A percentile compares a stretch with the other conserved stretches of the same genome.
Conservation (phyloP, 1,284 basidiomycete genomes). For the Cerrena zonata region DNA sequence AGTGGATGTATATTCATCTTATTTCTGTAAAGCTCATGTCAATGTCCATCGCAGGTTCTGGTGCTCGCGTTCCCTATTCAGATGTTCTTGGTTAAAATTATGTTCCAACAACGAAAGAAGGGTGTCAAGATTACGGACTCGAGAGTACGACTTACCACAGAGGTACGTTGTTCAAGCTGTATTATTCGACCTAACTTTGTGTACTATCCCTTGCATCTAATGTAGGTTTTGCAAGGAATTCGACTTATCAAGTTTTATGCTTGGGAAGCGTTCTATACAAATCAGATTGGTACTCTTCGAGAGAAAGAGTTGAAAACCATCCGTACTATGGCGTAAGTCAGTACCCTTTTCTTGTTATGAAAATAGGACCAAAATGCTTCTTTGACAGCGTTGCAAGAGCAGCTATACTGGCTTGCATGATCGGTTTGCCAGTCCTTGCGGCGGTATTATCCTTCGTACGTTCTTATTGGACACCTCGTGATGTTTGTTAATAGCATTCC, state of each 20-base stretch:
- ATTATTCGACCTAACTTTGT: too few relatives aligned
- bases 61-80: conserved; percentile 61
- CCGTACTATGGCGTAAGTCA: conserved; percentile 38
- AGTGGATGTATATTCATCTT: conserved; percentile 18
- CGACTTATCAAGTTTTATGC: conserved; percentile 57
- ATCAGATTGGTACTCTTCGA: conserved; percentile 47
- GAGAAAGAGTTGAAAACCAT: conserved; percentile 49
- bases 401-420: conserved; percentile 49
- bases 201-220: too few relatives aligned
- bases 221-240: conserved; percentile 61
- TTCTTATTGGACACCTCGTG: conserved; percentile 3
- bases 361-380: conserved; percentile 5
- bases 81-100: conserved; percentile 51
- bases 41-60: conserved; percentile 37
- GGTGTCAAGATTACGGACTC: conserved; percentile 72
- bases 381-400: conserved; percentile 45
- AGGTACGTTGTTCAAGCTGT: too few relatives aligned
- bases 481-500: background rate
- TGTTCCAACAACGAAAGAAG: conserved; percentile 60
- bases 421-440: conserved; percentile 63
- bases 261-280: conserved; percentile 60
- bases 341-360: background rate
- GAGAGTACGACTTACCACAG: conserved; percentile 59
- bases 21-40: background rate
- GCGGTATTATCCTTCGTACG: conserved; percentile 68